Base-by-base conservation (phyloP, 2,329 filamentous ascomycete genomes). In the Penicillium occitanis region DNA sequence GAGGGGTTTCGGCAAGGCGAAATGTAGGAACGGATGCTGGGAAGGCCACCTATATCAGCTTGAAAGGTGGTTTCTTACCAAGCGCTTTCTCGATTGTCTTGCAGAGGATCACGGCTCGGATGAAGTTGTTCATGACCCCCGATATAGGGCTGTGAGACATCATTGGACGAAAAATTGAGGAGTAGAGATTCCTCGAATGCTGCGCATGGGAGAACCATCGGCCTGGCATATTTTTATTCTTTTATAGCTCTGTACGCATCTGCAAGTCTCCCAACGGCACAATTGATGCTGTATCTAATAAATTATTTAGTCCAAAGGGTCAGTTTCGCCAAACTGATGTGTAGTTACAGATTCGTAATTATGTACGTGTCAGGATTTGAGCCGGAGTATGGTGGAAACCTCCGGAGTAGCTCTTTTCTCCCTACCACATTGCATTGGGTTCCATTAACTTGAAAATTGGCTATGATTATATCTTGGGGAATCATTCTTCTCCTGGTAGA, bases 191-290 rank as follows among this genome's bases (percentile, higher is more conserved):
- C 8, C 33, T 35, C 10, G 37, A 40, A 40, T 17, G 13, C 33
- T 40, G 5, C 13, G 30, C 30, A 33, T 33, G 30, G 5, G 30
- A 33, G 30, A 33, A 33, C 30, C 30, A 7, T 33, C 30, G 58
- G 58, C 58, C 58, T 59, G 42, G 19, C 7, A 42, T 37, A 62
- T 62, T 62, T 62, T 62, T 22, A 51, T 50, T 33, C 30, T 62
- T 51, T 50, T 37, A 35, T 48, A 11, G 30, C 44, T 62, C 44
- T 51, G 59, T 48, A 33, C 30, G 30, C 30, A 33, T 33, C 7
- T 33, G 30, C 30, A 33, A 33, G 30, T 33, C 30, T 33, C 30
- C 30, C 30, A 33, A 33, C 30, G 7, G 30, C 30, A 33, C 30
- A 33, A 33, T 33, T 33, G 30, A 33, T 33, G 30, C 30, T 33